Evolutionary conservation across 139 green algal genomes (phyloP), one percentile per base, ranked within the genome.

Genomic region (Chlorella sp.): DNA sequence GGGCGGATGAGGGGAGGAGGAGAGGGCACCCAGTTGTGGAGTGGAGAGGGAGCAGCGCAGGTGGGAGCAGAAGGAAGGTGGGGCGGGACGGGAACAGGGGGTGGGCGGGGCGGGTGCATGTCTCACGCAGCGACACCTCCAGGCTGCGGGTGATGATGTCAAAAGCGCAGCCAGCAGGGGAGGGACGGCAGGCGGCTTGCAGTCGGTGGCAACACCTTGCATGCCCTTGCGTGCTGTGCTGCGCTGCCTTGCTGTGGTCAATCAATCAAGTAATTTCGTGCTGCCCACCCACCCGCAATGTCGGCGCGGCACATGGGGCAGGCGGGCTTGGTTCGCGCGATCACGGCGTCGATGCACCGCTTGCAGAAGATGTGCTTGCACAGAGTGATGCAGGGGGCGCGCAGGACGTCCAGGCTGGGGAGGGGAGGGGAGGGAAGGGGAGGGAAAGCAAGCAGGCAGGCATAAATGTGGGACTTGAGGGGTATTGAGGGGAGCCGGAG

Each of bases 251-350:
- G n/a, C n/a, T n/a, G n/a, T n/a, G n/a, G n/a, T n/a, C n/a, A n/a
- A n/a, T n/a, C n/a, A n/a, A n/a, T n/a, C n/a, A n/a, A n/a, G n/a
- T n/a, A n/a, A n/a, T n/a, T n/a, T n/a, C n/a, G n/a, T n/a, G n/a
- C n/a, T 14, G 11, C 64, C 64, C 64, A 71, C 64, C 64, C 64
- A 71, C 83, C 76, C 11, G 85, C 73, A 57, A 95, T 76, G 75
- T 79, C 86, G 1, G 48, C 39, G 28, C 92, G 85, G 89, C 94
- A 96, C 48, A 96, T 82, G 19, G 94, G 94, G 91, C 94, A 96
- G 26, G 83, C 53, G 16, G 90, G 81, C 85, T 94, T 95, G 88
- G 92, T 88, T 2, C 86, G n/a, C 18, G 61, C 53, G 19, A 95
- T 91, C 7, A 93, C 93, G 60, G 30, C 64, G 61, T 92, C 76